Percentiles rank a stretch among this genome's conserved stretches.
phyloP scores from a whole-genome alignment of 2,329 filamentous ascomycete genomes.

The Aspergillus sojae region DNA sequence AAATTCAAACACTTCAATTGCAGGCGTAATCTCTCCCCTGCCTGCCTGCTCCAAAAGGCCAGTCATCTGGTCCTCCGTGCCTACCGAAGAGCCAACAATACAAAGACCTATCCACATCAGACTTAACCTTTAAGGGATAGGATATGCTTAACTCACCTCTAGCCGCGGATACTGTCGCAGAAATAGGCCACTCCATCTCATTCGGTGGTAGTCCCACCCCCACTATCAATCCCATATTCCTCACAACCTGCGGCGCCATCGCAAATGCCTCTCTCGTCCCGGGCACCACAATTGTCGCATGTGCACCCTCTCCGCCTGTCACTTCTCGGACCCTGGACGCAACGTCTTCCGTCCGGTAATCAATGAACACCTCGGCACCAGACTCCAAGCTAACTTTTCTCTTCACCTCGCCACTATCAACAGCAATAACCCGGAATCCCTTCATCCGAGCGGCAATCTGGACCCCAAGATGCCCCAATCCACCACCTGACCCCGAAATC shows the following conservation, averaged over 20 bases:
- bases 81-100: background rate
- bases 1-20: background rate
- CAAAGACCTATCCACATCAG: background rate
- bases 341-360: background rate
- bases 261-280: background rate
- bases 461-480: background rate
- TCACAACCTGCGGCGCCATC: background rate
- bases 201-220: background rate
- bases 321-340: background rate
- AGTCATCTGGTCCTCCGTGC: background rate
- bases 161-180: background rate
- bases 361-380: background rate
- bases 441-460: background rate
- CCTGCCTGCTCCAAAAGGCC: background rate
- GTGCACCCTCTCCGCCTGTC: background rate
- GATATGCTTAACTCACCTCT: background rate
- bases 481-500: background rate
- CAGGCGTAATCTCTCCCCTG: background rate
- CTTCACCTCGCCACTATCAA: background rate
- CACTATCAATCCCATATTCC: background rate
- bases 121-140: accelerated
- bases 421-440: background rate
- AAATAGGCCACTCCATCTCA: background rate
- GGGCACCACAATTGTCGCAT: background rate
- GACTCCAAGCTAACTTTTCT: background rate